Evolutionary conservation across 257 asterid genomes (phyloP).

Genomic region (Lithospermum erythrorhizon): DNA sequence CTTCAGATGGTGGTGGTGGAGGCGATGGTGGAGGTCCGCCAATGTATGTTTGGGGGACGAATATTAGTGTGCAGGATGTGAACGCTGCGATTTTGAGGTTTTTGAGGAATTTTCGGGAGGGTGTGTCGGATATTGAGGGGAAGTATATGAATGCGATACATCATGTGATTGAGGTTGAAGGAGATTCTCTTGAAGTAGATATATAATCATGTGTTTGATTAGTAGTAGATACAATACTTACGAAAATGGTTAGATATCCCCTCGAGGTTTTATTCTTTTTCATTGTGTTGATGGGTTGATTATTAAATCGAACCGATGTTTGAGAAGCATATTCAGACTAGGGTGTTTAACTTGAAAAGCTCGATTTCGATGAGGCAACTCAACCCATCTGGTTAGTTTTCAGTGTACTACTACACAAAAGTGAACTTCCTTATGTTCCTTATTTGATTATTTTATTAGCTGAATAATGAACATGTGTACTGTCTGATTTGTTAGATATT

Average conservation of each 20-base stretch:
- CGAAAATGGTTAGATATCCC: slow-evolving; percentile 90
- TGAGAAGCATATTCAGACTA: slow-evolving; percentile 89
- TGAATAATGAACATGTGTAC: slow-evolving; percentile 1
- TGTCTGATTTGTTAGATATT: slow-evolving; percentile 42
- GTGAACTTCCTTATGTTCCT: neutral
- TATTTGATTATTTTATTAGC: neutral
- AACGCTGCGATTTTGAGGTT: slow-evolving; percentile 76
- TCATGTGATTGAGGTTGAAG: slow-evolving; percentile 72
- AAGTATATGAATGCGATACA: slow-evolving; percentile 68
- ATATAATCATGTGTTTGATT: slow-evolving; percentile 68
- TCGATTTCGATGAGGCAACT: slow-evolving; percentile 86
- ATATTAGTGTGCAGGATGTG: slow-evolving; percentile 81
- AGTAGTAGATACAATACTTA: too few species aligned
- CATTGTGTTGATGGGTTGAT: slow-evolving; percentile 90
- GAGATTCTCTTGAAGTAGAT: slow-evolving; percentile 95
- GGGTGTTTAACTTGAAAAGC: slow-evolving; percentile 73
- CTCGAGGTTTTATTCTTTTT: slow-evolving; percentile 90
- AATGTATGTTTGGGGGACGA: slow-evolving; percentile 95
- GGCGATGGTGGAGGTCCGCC: slow-evolving; percentile 63
- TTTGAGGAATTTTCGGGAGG: slow-evolving; percentile 72
- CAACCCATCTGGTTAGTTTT: slow-evolving; percentile 80
- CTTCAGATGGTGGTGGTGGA: slow-evolving; percentile 67
- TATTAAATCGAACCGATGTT: slow-evolving; percentile 55
- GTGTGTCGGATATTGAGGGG: slow-evolving; percentile 54
- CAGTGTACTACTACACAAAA: neutral